Conservation (phyloP, 495 filamentous ascomycete species). For the Daldinia childiae region DNA sequence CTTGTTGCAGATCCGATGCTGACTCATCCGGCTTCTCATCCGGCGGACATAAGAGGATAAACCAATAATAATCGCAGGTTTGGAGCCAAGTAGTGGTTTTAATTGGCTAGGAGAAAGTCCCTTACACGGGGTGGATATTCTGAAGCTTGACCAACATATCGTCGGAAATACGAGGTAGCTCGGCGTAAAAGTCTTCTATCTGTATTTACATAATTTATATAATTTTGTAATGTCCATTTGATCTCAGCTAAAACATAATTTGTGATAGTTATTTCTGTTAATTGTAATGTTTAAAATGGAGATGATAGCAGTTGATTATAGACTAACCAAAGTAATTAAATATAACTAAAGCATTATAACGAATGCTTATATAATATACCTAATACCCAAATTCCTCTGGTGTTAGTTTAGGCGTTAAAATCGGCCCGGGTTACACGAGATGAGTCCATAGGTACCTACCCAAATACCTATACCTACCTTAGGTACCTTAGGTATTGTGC, state of each 20-base stretch:
- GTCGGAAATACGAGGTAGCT: conserved; percentile 1
- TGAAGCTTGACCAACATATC: not conserved
- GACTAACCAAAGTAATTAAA: no score
- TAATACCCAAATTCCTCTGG: not conserved
- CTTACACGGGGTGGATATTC: not conserved
- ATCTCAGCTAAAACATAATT: no score
- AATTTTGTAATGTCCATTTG: no score
- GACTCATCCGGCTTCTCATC: conserved; percentile 3
- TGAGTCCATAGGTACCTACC: no score
- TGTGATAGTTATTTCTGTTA: no score
- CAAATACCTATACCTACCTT: no score
- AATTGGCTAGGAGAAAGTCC: not conserved
- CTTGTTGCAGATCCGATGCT: not conserved
- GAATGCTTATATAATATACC: not conserved
- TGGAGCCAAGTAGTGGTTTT: not conserved
- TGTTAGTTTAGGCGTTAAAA: conserved; percentile 23
- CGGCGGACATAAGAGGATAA: not conserved
- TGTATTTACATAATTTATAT: no score
- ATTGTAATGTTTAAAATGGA: no score
- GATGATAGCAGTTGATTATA: no score
- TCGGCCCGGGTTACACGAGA: conserved; percentile 6
- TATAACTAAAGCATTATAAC: no score
- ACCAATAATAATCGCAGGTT: not conserved
- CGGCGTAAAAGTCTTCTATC: not conserved
- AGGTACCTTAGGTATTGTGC: no score